phyloP scores from a whole-genome alignment of 768 basidiomycete species.

The Suillus tomentosus region DNA sequence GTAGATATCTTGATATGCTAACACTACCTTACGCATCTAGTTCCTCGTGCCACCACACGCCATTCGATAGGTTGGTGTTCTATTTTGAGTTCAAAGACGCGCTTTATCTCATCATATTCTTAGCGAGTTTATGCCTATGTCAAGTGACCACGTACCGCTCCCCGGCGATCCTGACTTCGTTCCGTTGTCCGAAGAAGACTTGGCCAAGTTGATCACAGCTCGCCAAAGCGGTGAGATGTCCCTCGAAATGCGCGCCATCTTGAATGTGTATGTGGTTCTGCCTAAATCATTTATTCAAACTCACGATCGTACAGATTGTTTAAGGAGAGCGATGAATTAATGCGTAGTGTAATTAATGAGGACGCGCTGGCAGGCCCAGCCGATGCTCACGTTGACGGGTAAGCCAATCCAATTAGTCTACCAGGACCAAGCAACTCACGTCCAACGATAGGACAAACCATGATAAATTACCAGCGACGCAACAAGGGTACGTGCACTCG shows the following conservation, averaged over 20 bases:
- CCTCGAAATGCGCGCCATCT: background rate
- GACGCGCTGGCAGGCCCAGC: background rate
- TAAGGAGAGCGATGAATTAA: background rate
- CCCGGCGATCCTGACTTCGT: background rate
- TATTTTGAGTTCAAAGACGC: background rate
- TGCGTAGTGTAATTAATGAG: background rate
- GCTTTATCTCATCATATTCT: background rate
- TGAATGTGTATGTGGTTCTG: background rate
- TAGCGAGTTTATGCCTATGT: background rate
- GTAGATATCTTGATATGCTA: too few relatives aligned
- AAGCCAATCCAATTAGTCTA: background rate
- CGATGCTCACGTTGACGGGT: background rate
- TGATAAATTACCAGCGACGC: background rate
- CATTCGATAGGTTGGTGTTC: background rate
- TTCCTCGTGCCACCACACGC: background rate
- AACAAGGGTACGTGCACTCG: background rate
- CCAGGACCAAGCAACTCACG: background rate
- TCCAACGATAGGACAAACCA: background rate
- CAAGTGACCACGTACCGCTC: background rate
- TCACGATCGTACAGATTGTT: background rate
- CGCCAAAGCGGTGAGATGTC: background rate
- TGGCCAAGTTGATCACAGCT: background rate
- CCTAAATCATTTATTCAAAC: background rate
- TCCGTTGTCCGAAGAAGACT: background rate
- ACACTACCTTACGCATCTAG: background rate